These are phyloP conservation scores for Curvularia sp. DNA, from an alignment of 2,329 filamentous ascomycete species.

Conservation along the genomic window DNA sequence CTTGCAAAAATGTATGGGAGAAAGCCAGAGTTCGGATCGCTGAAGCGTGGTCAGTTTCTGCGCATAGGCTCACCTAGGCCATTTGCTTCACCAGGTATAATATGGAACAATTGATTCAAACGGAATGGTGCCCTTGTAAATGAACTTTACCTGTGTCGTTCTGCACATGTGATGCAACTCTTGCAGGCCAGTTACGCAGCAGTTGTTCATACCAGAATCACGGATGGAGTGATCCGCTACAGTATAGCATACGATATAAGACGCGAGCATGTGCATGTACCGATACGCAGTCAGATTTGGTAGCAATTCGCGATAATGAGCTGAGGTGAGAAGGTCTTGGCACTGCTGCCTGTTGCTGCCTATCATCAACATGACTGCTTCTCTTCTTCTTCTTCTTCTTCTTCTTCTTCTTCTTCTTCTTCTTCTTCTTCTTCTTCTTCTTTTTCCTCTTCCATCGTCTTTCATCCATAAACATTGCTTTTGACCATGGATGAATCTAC, in stretches of 20 bases:
- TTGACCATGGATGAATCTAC: background rate
- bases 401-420: background rate
- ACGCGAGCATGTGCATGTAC: no score
- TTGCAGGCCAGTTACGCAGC: slow-evolving; percentile 32
- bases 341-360: background rate
- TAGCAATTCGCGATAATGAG: background rate
- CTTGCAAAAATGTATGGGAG: background rate
- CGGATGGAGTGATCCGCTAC: background rate
- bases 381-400: background rate
- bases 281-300: background rate
- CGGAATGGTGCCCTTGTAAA: slow-evolving; percentile 10
- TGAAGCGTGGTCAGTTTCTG: slow-evolving; percentile 11
- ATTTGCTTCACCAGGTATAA: slow-evolving; percentile 28
- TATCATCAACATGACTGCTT: background rate
- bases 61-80: slow-evolving; percentile 17
- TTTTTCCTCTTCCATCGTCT: background rate
- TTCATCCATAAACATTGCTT: background rate
- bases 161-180: slow-evolving; percentile 31
- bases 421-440: background rate
- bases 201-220: slow-evolving; percentile 1
- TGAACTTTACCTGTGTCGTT: slow-evolving; percentile 30
- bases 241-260: background rate
- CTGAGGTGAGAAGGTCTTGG: background rate
- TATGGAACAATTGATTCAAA: slow-evolving; percentile 32
- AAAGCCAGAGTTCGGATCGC: slow-evolving; percentile 8